These are phyloP conservation scores for Larix sibirica DNA, from an alignment of 83 land plant genomes.

Conservation along the genomic window DNA sequence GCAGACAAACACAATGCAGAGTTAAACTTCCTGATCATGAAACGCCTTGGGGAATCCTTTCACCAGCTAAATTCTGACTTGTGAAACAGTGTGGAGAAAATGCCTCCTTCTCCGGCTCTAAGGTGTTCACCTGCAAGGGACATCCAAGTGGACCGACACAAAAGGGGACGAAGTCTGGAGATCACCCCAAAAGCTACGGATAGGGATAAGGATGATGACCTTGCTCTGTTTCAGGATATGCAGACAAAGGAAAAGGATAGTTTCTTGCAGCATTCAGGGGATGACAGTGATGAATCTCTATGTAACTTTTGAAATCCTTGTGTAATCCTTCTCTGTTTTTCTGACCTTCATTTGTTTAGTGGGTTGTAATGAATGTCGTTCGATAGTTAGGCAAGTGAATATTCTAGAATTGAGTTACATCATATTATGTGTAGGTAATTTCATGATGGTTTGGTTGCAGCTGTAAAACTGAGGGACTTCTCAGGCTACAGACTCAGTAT, in stretches of 20 bases:
- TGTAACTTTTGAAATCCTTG: conserved; percentile 30
- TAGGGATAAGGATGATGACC: conserved; percentile 71
- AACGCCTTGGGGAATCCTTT: not conserved
- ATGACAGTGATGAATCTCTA: conserved; percentile 60
- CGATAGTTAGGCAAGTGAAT: not conserved
- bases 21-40: not conserved
- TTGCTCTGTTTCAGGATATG: conserved; percentile 64
- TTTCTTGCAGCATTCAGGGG: conserved; percentile 51
- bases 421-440: not conserved
- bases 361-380: not conserved
- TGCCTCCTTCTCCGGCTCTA: conserved; percentile 76
- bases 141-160: conserved; percentile 34
- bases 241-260: conserved; percentile 49
- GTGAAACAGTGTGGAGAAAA: conserved; percentile 16
- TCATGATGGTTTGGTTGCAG: conserved; percentile 21
- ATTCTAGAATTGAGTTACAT: not conserved
- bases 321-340: not conserved
- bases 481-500: conserved; percentile 50
- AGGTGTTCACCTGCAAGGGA: conserved; percentile 48
- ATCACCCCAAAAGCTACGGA: conserved; percentile 24
- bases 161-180: conserved; percentile 65
- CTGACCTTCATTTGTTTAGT: not conserved
- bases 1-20: not conserved
- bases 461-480: conserved; percentile 50
- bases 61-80: not conserved